phyloP scores from a whole-genome alignment of 495 filamentous ascomycete genomes.

The Viridothelium virens region DNA sequence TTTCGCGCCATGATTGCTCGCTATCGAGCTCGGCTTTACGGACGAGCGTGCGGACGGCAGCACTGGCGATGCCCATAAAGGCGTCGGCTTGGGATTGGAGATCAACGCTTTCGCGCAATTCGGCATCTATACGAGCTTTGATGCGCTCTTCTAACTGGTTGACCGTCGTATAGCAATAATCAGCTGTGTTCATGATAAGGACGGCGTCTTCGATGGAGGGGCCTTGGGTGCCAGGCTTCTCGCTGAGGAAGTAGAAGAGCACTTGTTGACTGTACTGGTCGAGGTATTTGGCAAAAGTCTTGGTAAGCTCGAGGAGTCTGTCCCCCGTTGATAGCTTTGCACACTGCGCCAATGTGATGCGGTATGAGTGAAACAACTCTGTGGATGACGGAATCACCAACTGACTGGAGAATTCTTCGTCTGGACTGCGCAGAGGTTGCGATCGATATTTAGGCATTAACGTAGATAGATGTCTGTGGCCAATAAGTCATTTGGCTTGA shows the following conservation, averaged over 20 bases:
- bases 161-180: conserved; percentile 93
- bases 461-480: conserved; percentile 56
- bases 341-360: conserved; percentile 82
- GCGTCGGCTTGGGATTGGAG: conserved; percentile 87
- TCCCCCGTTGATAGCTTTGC: conserved; percentile 88
- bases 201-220: conserved; percentile 70
- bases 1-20: conserved; percentile 88
- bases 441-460: conserved; percentile 85
- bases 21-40: conserved; percentile 71
- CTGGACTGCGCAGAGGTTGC: conserved; percentile 68
- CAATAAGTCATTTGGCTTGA: conserved; percentile 14
- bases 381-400: conserved; percentile 89
- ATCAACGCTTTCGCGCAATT: conserved; percentile 67
- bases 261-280: conserved; percentile 95
- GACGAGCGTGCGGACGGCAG: conserved; percentile 76
- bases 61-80: conserved; percentile 90
- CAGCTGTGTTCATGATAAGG: conserved; percentile 87
- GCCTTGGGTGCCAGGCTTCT: conserved; percentile 37
- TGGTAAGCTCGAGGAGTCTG: conserved; percentile 76
- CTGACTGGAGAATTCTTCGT: conserved; percentile 88
- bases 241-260: conserved; percentile 68
- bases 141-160: conserved; percentile 91
- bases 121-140: conserved; percentile 74
- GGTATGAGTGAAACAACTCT: conserved; percentile 95
- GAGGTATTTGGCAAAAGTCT: conserved; percentile 82